Conservation (phyloP, 345 rosid species). For the Pistacia integerrima region DNA sequence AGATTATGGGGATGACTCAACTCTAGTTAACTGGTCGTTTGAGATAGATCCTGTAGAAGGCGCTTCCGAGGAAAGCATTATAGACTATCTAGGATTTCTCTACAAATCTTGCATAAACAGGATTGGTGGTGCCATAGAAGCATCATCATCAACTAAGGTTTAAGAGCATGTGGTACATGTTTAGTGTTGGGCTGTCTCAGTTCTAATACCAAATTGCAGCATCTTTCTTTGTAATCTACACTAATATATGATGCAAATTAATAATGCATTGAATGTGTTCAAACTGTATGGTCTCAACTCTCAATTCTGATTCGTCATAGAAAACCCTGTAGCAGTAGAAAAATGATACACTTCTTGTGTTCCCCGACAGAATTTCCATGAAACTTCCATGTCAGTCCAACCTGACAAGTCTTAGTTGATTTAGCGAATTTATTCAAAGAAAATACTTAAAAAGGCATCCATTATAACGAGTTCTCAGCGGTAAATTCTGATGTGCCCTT, state of each 20-base stretch:
- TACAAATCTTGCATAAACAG: slow-evolving; percentile 52
- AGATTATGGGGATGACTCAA: slow-evolving; percentile 43
- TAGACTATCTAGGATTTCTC: slow-evolving; percentile 52
- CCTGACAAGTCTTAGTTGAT: not conserved
- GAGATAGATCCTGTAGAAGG: slow-evolving; percentile 48
- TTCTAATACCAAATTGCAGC: slow-evolving; percentile 7
- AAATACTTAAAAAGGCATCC: not conserved
- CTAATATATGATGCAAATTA: not conserved
- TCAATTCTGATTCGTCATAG: not conserved
- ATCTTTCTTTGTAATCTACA: not conserved
- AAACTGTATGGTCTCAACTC: not conserved
- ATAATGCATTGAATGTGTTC: not conserved
- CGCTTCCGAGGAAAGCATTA: slow-evolving; percentile 37
- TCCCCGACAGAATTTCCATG: slow-evolving; percentile 2
- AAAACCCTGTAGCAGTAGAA: not conserved
- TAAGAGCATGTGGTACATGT: not conserved
- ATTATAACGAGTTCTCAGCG: not conserved
- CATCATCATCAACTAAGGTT: slow-evolving; percentile 20
- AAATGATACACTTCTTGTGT: not conserved
- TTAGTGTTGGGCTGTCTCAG: slow-evolving; percentile 8
- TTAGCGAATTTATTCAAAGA: not conserved
- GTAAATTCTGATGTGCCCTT: not conserved
- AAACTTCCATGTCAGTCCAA: not conserved
- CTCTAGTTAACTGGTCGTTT: slow-evolving; percentile 49
- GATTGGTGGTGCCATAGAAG: slow-evolving; percentile 44